Conservation (phyloP, 2,329 filamentous ascomycete species). For the Zalaria obscura region DNA sequence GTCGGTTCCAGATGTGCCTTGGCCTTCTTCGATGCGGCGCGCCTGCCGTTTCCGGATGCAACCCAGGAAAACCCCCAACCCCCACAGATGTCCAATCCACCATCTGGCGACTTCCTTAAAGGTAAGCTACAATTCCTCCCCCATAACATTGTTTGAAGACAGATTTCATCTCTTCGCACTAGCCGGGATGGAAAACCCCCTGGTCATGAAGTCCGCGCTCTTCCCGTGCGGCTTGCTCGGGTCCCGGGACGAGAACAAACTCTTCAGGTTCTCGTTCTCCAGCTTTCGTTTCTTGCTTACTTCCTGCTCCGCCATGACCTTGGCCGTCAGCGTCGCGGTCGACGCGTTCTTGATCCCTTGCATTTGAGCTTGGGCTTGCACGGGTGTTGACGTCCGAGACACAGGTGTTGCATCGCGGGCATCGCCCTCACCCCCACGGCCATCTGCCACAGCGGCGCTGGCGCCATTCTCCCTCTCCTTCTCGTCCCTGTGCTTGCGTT, state of each 20-base stretch:
- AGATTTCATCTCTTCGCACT: constrained; percentile 5
- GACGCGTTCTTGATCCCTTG: constrained; percentile 74
- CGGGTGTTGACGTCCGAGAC: background rate
- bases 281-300: constrained; percentile 67
- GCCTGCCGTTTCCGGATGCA: too few relatives aligned
- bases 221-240: constrained; percentile 22
- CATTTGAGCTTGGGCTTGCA: constrained; percentile 21
- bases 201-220: constrained; percentile 35
- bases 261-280: constrained; percentile 37
- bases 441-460: constrained; percentile 4
- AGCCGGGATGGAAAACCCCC: constrained; percentile 26
- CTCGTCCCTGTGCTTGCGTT: constrained; percentile 26
- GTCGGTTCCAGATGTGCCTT: too few relatives aligned
- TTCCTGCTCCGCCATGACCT: constrained; percentile 77
- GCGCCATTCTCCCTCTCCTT: constrained; percentile 2
- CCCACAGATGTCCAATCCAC: too few relatives aligned
- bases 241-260: constrained; percentile 28
- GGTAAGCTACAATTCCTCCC: too few relatives aligned
- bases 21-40: too few relatives aligned
- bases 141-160: too few relatives aligned
- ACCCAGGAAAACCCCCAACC: too few relatives aligned
- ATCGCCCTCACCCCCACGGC: background rate
- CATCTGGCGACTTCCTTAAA: too few relatives aligned
- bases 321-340: constrained; percentile 73
- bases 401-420: background rate